Percentiles rank a stretch among this genome's conserved stretches.
phyloP scores from a whole-genome alignment of 306 rosid genomes.

The Sophora flavescens region DNA sequence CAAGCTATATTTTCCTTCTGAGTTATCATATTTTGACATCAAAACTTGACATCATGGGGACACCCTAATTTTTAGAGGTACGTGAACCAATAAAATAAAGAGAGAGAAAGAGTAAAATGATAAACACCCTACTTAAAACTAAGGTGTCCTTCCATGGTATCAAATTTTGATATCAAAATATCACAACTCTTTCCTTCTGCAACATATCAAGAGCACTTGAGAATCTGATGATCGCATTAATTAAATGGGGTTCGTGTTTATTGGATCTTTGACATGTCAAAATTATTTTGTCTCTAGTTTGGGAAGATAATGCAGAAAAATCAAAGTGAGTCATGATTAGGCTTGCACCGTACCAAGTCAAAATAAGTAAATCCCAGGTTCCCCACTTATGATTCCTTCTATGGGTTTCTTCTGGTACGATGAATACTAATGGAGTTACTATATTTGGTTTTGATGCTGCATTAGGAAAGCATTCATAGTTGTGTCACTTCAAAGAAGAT shows the following conservation, averaged over 20 bases:
- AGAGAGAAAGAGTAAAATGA: too few species aligned
- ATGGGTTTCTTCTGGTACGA: slow-evolving; percentile 22
- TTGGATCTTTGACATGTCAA: slow-evolving; percentile 44
- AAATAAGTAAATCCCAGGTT: not conserved
- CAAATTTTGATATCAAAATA: too few species aligned
- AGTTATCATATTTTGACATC: too few species aligned
- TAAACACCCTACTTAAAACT: too few species aligned
- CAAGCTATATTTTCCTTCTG: too few species aligned
- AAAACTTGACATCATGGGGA: too few species aligned
- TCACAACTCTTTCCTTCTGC: too few species aligned
- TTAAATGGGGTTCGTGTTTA: not conserved
- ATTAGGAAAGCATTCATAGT: slow-evolving; percentile 10
- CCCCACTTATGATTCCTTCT: slow-evolving; percentile 41
- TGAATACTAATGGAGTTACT: slow-evolving; percentile 32
- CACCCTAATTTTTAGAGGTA: too few species aligned
- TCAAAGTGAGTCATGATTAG: slow-evolving; percentile 30
- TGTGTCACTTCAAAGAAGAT: slow-evolving; percentile 7
- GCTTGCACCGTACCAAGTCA: not conserved
- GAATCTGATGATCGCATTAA: not conserved
- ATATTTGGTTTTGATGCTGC: not conserved
- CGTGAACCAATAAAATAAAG: too few species aligned
- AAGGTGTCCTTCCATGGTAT: too few species aligned
- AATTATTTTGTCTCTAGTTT: slow-evolving; percentile 12
- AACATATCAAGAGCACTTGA: too few species aligned
- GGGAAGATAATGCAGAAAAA: slow-evolving; percentile 37